A percentile compares a stretch with the other conserved stretches of the same genome.
phyloP scores from a whole-genome alignment of 2,329 filamentous ascomycete species.

The Hypoxylon sp. region DNA sequence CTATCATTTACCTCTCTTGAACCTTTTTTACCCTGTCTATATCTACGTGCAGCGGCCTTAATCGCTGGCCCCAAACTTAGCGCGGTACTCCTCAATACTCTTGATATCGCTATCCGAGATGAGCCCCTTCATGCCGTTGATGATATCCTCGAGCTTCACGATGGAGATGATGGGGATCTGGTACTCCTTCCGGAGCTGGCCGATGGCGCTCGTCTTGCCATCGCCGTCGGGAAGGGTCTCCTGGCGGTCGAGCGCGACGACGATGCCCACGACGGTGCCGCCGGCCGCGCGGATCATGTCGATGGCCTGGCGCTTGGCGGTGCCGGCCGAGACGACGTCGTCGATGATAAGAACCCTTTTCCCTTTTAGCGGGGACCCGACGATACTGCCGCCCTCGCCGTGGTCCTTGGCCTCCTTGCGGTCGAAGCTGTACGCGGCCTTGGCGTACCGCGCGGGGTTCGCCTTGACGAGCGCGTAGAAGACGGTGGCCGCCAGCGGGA shows the following conservation, averaged over 20 bases:
- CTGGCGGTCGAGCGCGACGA: constrained; percentile 88
- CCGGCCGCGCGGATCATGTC: constrained; percentile 88
- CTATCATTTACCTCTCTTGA: constrained; percentile 14
- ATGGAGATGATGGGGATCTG: constrained; percentile 87
- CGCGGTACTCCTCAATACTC: constrained; percentile 79
- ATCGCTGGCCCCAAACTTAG: constrained; percentile 71
- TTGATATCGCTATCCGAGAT: constrained; percentile 72
- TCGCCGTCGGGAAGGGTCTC: constrained; percentile 79
- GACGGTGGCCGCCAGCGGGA: constrained; percentile 85
- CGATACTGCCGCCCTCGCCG: constrained; percentile 93
- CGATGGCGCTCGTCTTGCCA: constrained; percentile 83
- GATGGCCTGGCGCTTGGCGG: constrained; percentile 92
- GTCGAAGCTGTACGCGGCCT: constrained; percentile 88
- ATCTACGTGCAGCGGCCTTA: constrained; percentile 45
- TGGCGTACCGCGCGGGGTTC: constrained; percentile 72
- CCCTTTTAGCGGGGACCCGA: constrained; percentile 85
- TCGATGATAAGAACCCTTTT: constrained; percentile 92
- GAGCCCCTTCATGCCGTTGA: constrained; percentile 72
- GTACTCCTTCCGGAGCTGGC: constrained; percentile 84
- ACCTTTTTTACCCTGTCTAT: constrained; percentile 7
- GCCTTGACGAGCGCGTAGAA: constrained; percentile 79
- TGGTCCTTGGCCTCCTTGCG: constrained; percentile 97
- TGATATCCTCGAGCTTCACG: constrained; percentile 85
- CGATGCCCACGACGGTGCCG: constrained; percentile 84
- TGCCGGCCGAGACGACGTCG: constrained; percentile 96